phyloP scores from a whole-genome alignment of 225 moss, liverwort and hornwort species.

The Lunularia cruciata region DNA sequence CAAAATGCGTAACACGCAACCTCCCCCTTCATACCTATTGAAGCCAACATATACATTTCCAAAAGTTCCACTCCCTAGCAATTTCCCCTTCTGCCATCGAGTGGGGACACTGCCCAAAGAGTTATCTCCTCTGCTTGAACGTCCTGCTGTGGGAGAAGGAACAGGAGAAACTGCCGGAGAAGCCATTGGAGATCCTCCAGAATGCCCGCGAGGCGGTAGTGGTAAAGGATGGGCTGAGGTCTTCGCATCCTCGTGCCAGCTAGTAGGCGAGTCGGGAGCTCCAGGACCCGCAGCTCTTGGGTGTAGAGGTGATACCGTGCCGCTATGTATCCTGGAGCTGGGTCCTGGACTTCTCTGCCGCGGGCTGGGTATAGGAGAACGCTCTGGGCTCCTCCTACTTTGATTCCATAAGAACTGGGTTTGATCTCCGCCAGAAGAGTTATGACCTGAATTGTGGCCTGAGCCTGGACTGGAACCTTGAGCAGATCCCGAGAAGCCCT shows the following conservation, averaged over 20 bases:
- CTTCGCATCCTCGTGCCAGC: slow-evolving; percentile 84
- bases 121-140: slow-evolving; percentile 31
- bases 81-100: slow-evolving; percentile 92
- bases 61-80: slow-evolving; percentile 95
- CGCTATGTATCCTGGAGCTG: slow-evolving; percentile 62
- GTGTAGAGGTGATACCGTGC: slow-evolving; percentile 86
- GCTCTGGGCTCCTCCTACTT: slow-evolving; percentile 56
- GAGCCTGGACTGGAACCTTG: slow-evolving; percentile 75
- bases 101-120: slow-evolving; percentile 41
- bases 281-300: slow-evolving; percentile 51
- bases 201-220: slow-evolving; percentile 63
- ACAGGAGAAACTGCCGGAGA: slow-evolving; percentile 54
- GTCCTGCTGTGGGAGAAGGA: slow-evolving; percentile 55
- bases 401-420: slow-evolving; percentile 51
- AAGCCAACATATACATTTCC: slow-evolving; percentile 98
- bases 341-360: slow-evolving; percentile 81
- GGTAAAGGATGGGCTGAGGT: slow-evolving; percentile 80
- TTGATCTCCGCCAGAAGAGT: slow-evolving; percentile 84
- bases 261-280: slow-evolving; percentile 57
- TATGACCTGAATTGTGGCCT: slow-evolving; percentile 80
- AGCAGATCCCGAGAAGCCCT: slow-evolving; percentile 63
- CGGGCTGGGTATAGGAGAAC: slow-evolving; percentile 86
- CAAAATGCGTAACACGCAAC: too few species aligned
- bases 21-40: slow-evolving; percentile 96
- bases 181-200: slow-evolving; percentile 38